Evolutionary conservation across 345 rosid species (phyloP).

Genomic region (Kandelia obovata): DNA sequence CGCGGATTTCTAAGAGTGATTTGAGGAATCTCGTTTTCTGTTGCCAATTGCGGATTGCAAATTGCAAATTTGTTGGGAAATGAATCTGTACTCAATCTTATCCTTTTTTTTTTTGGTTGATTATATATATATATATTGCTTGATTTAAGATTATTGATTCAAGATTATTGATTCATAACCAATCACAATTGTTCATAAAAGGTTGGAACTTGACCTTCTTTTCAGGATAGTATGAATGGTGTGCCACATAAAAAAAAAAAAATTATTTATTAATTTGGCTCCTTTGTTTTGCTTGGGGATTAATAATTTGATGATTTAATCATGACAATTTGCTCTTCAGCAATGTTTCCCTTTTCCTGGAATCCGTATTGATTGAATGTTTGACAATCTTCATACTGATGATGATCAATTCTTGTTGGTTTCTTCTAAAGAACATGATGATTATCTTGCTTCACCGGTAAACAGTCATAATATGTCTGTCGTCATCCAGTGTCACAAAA

Average conservation of each 20-base stretch:
- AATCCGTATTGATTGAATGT: not conserved
- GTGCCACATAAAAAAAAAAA: not conserved
- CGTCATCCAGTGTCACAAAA: not conserved
- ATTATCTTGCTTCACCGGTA: not conserved
- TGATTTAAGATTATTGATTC: too few species aligned
- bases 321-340: constrained; percentile 6
- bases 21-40: constrained; percentile 32
- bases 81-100: constrained; percentile 26
- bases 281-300: constrained; percentile 9
- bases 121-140: not conserved
- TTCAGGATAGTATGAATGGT: constrained; percentile 3
- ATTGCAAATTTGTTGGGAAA: constrained; percentile 23
- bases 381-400: constrained; percentile 11
- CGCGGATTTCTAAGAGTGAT: constrained; percentile 35
- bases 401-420: constrained; percentile 1
- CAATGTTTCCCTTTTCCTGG: constrained; percentile 6
- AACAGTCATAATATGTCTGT: not conserved
- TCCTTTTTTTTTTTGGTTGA: constrained; percentile 18
- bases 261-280: constrained; percentile 12
- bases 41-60: constrained; percentile 12
- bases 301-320: constrained; percentile 4
- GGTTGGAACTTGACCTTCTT: too few species aligned
- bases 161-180: too few species aligned
- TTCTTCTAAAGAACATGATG: not conserved
- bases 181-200: too few species aligned